A percentile compares a stretch with the other conserved stretches of the same genome.
Evolutionary conservation across 169 alveolate species (phyloP).

Genomic region (Plasmodium relictum): DNA sequence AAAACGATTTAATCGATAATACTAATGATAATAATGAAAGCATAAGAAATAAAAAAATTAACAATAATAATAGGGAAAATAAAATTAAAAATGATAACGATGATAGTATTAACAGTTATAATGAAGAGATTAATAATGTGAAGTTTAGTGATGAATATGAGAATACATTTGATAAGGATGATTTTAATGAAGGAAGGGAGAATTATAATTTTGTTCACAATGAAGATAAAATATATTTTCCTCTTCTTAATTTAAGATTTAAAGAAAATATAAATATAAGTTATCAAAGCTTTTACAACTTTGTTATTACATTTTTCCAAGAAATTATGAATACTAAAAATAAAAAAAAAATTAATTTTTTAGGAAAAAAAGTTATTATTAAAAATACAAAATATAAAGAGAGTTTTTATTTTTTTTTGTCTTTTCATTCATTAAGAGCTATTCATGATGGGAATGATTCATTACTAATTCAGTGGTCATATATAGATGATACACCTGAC

Average conservation of each 20-base stretch:
- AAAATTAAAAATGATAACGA: background rate
- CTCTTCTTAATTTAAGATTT: conserved; percentile 56
- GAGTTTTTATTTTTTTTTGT: conserved; percentile 34
- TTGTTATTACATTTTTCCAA: conserved; percentile 76
- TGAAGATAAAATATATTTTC: conserved; percentile 48
- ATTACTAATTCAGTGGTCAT: conserved; percentile 69
- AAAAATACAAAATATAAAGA: conserved; percentile 49
- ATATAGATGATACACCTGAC: conserved; percentile 43
- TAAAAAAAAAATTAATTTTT: conserved; percentile 21
- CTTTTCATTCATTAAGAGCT: conserved; percentile 70
- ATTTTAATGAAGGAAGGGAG: background rate
- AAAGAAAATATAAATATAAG: conserved; percentile 43
- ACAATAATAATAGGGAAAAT: background rate
- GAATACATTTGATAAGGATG: background rate
- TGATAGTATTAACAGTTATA: background rate
- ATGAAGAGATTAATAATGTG: background rate
- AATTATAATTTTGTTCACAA: conserved; percentile 4
- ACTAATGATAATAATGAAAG: background rate
- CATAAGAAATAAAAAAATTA: background rate
- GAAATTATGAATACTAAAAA: conserved; percentile 60
- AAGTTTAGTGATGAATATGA: background rate
- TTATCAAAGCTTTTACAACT: conserved; percentile 61
- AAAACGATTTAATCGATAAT: background rate
- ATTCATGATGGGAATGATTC: conserved; percentile 69
- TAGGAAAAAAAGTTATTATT: conserved; percentile 58